These are phyloP conservation scores for Lachnellula occidentalis DNA, from an alignment of 2,329 filamentous ascomycete genomes.

Conservation along the genomic window DNA sequence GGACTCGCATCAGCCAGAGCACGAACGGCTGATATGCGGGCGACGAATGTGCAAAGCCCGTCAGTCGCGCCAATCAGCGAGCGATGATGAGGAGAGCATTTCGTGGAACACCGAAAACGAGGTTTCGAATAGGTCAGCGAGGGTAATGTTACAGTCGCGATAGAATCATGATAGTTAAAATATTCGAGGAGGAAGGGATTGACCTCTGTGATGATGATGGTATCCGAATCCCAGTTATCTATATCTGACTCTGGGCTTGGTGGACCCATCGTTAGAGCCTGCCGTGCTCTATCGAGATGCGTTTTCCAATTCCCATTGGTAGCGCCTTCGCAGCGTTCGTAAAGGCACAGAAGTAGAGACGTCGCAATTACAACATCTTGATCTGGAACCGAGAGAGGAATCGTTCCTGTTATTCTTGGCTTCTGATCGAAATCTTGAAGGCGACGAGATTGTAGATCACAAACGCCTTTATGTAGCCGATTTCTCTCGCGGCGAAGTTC, in stretches of 20 bases:
- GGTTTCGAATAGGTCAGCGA: not conserved
- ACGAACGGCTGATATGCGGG: conserved; percentile 17
- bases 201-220: conserved; percentile 8
- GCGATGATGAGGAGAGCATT: not conserved
- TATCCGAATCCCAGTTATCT: not conserved
- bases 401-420: not conserved
- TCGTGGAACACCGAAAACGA: conserved; percentile 1
- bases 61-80: conserved; percentile 15
- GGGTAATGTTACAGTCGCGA: conserved; percentile 17
- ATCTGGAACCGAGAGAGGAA: not conserved
- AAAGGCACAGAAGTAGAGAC: conserved; percentile 18
- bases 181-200: conserved; percentile 22
- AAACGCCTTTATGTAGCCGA: conserved; percentile 12
- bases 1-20: conserved; percentile 3
- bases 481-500: conserved; percentile 8
- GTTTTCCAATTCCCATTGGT: conserved; percentile 8
- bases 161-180: conserved; percentile 20
- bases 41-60: conserved; percentile 15
- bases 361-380: conserved; percentile 11
- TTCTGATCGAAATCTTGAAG: conserved; percentile 2
- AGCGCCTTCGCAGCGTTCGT: conserved; percentile 19
- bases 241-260: not conserved
- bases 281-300: conserved; percentile 15
- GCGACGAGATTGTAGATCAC: conserved; percentile 7
- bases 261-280: conserved; percentile 8